A percentile compares a stretch with the other conserved stretches of the same genome.
Conservation (phyloP, 441 rosid species). For the Rhodomyrtus psidioides region DNA sequence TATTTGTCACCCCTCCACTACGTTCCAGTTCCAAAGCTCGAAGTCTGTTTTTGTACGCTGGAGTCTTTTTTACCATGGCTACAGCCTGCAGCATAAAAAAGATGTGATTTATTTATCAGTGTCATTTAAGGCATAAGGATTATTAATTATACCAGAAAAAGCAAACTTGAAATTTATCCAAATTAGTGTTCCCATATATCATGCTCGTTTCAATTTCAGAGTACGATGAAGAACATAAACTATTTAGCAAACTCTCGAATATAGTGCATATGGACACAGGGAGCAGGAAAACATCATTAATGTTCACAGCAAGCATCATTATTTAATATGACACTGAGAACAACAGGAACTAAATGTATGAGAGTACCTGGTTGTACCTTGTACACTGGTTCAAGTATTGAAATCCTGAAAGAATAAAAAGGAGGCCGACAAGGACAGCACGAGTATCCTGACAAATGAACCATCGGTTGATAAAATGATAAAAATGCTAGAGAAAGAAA, state of each 20-base stretch:
- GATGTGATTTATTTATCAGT: background rate
- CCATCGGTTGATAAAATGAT: background rate
- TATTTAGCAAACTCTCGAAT: background rate
- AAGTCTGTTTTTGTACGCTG: slow-evolving; percentile 87
- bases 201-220: background rate
- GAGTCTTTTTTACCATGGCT: slow-evolving; percentile 81
- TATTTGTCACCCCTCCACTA: slow-evolving; percentile 57
- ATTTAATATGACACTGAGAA: background rate
- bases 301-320: background rate
- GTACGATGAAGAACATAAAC: background rate
- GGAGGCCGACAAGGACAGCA: slow-evolving; percentile 77
- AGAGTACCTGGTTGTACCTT: slow-evolving; percentile 77
- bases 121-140: background rate
- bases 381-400: slow-evolving; percentile 77
- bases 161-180: background rate
- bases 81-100: slow-evolving; percentile 49
- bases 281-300: background rate
- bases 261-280: background rate
- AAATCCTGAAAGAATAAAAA: slow-evolving; percentile 73
- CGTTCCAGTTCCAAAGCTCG: slow-evolving; percentile 84
- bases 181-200: background rate
- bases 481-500: background rate
- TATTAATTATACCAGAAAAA: background rate
- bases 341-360: background rate
- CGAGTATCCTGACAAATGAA: slow-evolving; percentile 66